Evolutionary conservation across 495 filamentous ascomycete species (phyloP), one percentile per base, ranked within the genome.

Genomic region (Hyaloscypha bicolor): DNA sequence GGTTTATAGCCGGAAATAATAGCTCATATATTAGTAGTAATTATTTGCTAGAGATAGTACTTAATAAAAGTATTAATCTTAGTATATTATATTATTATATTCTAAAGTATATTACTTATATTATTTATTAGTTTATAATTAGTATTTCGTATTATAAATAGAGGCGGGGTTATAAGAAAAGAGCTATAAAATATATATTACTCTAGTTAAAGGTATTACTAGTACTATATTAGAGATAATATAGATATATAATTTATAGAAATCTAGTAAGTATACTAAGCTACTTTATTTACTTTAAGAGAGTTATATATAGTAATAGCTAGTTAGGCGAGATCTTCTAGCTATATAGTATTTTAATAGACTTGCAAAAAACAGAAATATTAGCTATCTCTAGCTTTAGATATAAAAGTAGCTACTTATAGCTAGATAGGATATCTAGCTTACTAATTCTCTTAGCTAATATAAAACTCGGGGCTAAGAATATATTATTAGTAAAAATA

Each of bases 71-170:
- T 25, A 25, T 25, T 25, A 25, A 25, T 25, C 25, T 25, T 25
- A 63, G 78, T 79, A 62, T 78, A 70, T 62, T 78, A 64, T 68
- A 79, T 74, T 3, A 79, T 76, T 31, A 79, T 68, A 32, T 78
- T 79, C 25, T 68, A 72, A 22, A 78, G 73, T 58, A 69, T 69
- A 59, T 80, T 71, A 60, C 77, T 80, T 30, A 80, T 69, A 32
- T 62, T 52, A 68, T 72, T 71, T 78, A 62, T 66, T n/a, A 45
- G 53, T 25, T 2, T 25, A 58, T 56, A 62, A 66, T 69, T 74
- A 70, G 32, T 37, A 70, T 63, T 48, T 66, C 29, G 3, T 32
- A 42, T 1, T 25, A 25, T 25, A 25, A 48, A 59, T 57, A 25
- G 25, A 56, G 63, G 39, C 29, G 59, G 45, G 48, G 22, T 39